Percentiles rank a stretch among this genome's conserved stretches.
Evolutionary conservation across 148 eudicot genomes (phyloP).

Genomic region (Nepenthes mirabilis): DNA sequence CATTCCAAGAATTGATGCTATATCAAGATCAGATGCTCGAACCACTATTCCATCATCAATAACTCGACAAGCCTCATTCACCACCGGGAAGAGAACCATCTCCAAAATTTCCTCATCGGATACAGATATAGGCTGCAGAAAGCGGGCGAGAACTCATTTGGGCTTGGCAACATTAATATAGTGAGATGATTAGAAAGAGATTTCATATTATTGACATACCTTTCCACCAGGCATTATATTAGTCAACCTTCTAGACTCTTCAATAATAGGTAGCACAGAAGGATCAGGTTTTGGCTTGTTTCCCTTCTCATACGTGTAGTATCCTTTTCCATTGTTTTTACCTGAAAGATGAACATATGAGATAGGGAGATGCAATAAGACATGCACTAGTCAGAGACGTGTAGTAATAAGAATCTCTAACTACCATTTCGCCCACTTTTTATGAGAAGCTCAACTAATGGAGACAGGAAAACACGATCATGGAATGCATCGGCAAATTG

Average conservation of each 20-base stretch:
- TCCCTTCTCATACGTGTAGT: constrained; percentile 76
- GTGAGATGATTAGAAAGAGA: not conserved
- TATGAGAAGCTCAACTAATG: constrained; percentile 52
- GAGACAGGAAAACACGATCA: constrained; percentile 53
- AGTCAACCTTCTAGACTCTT: constrained; percentile 63
- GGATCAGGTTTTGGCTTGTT: constrained; percentile 85
- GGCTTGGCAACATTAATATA: not conserved
- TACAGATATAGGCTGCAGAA: constrained; percentile 62
- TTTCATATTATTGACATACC: constrained; percentile 22
- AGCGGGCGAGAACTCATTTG: not conserved
- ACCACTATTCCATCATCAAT: constrained; percentile 77
- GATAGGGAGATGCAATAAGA: not conserved
- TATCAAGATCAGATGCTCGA: constrained; percentile 92
- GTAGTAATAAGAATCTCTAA: constrained; percentile 1
- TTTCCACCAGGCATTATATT: constrained; percentile 83
- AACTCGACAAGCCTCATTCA: constrained; percentile 94
- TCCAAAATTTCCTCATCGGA: constrained; percentile 82
- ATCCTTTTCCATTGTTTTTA: constrained; percentile 88
- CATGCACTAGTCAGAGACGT: not conserved
- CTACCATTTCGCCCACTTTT: constrained; percentile 87
- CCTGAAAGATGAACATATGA: constrained; percentile 24
- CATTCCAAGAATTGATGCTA: constrained; percentile 94
- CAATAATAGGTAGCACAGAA: constrained; percentile 62
- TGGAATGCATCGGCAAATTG: constrained; percentile 39
- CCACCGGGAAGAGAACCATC: constrained; percentile 91